phyloP scores from a whole-genome alignment of 106 monocot genomes.

The Dendrobium officinale region DNA sequence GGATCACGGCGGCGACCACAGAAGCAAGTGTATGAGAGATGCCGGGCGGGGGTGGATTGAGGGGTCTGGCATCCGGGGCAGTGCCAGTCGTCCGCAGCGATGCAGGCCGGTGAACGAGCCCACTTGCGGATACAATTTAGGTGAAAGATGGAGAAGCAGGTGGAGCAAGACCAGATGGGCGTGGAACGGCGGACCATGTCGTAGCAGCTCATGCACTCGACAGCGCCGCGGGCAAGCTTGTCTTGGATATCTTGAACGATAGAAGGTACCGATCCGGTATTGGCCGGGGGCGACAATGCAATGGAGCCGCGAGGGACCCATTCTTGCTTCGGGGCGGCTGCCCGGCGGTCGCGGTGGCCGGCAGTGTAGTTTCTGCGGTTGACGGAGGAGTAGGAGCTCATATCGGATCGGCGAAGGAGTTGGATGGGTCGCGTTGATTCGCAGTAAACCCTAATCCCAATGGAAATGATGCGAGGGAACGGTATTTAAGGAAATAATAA shows the following conservation, averaged over 20 bases:
- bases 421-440: neutral
- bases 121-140: slow-evolving; percentile 88
- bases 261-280: slow-evolving; percentile 30
- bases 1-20: slow-evolving; percentile 65
- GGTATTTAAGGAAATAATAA: neutral
- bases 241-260: slow-evolving; percentile 94
- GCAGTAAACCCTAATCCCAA: neutral
- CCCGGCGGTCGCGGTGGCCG: neutral
- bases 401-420: neutral
- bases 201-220: slow-evolving; percentile 97
- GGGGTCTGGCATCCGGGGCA: slow-evolving; percentile 91
- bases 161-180: slow-evolving; percentile 76
- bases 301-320: slow-evolving; percentile 13
- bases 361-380: neutral
- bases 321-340: neutral
- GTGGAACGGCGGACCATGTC: slow-evolving; percentile 80
- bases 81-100: slow-evolving; percentile 40
- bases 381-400: slow-evolving; percentile 8
- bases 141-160: slow-evolving; percentile 94
- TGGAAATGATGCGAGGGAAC: neutral
- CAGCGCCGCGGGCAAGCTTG: slow-evolving; percentile 62
- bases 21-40: slow-evolving; percentile 69
- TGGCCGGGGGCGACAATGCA: neutral
- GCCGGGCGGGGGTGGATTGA: slow-evolving; percentile 34
- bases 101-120: slow-evolving; percentile 63